Conservation (phyloP, 129 eudicot species). For the Ambrosia artemisiifolia region DNA sequence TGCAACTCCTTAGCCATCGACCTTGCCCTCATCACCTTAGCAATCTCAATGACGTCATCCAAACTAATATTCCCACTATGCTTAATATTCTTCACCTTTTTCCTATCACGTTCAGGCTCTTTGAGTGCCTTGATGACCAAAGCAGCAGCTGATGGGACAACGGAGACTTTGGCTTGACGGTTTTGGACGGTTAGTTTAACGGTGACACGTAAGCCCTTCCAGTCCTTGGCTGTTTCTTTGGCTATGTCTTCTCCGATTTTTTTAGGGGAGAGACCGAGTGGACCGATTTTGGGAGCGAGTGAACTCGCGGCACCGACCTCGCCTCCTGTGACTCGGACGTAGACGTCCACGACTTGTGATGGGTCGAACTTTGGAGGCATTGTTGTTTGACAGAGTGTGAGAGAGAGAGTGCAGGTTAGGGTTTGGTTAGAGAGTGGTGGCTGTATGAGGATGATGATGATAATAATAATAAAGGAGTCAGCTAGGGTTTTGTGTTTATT, state of each 20-base stretch:
- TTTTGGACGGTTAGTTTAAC: constrained; percentile 44
- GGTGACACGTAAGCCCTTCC: constrained; percentile 43
- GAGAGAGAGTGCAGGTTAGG: neutral
- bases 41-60: constrained; percentile 42
- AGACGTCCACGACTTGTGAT: constrained; percentile 41
- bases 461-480: too few relatives aligned
- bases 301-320: constrained; percentile 46
- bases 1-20: constrained; percentile 45
- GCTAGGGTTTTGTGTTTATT: neutral
- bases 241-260: constrained; percentile 52
- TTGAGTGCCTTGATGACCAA: constrained; percentile 39
- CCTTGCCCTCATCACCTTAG: constrained; percentile 33
- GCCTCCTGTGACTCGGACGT: constrained; percentile 48
- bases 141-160: constrained; percentile 47
- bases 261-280: constrained; percentile 42
- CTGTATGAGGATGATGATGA: too few relatives aligned
- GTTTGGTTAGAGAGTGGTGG: neutral
- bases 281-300: constrained; percentile 46
- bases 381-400: constrained; percentile 10
- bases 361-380: constrained; percentile 55
- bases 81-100: constrained; percentile 43
- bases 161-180: constrained; percentile 45
- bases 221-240: constrained; percentile 45
- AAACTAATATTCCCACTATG: constrained; percentile 32
- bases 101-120: constrained; percentile 44